Percentiles rank a stretch among this genome's conserved stretches.
Conservation (phyloP, 768 basidiomycete species). For the Lentinus tigrinus region DNA sequence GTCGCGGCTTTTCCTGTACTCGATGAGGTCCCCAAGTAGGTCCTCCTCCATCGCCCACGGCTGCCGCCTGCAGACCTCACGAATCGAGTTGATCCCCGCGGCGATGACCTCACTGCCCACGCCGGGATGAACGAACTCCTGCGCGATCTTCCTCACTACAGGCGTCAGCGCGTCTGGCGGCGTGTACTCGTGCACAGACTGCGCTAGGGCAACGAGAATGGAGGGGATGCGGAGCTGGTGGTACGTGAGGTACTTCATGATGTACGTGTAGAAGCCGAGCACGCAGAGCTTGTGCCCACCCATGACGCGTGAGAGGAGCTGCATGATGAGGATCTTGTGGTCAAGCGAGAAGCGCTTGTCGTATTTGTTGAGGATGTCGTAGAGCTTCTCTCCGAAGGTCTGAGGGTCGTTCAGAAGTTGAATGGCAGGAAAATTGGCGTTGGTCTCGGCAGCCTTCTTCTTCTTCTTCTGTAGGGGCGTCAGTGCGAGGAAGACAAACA, state of each 20-base stretch:
- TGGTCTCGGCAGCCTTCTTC: slow-evolving; percentile 25
- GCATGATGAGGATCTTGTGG: slow-evolving; percentile 97
- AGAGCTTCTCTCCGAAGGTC: slow-evolving; percentile 91
- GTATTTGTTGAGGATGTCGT: slow-evolving; percentile 75
- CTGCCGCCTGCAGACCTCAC: slow-evolving; percentile 92
- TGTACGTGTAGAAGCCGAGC: slow-evolving; percentile 93
- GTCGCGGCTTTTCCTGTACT: slow-evolving; percentile 93
- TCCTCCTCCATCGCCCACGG: slow-evolving; percentile 98
- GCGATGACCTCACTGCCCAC: slow-evolving; percentile 94
- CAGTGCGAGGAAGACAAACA: not conserved
- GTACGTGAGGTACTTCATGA: slow-evolving; percentile 89
- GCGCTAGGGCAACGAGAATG: slow-evolving; percentile 91
- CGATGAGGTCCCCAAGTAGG: slow-evolving; percentile 85
- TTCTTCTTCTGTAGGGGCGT: slow-evolving; percentile 34
- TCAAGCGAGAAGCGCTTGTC: slow-evolving; percentile 96
- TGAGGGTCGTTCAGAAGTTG: slow-evolving; percentile 95
- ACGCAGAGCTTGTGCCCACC: slow-evolving; percentile 91
- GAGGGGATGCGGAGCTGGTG: slow-evolving; percentile 90
- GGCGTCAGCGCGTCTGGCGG: slow-evolving; percentile 91
- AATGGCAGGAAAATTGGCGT: slow-evolving; percentile 85
- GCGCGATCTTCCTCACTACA: slow-evolving; percentile 86
- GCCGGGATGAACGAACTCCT: slow-evolving; percentile 97
- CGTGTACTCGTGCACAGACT: slow-evolving; percentile 92
- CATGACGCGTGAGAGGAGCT: slow-evolving; percentile 92
- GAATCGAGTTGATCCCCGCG: slow-evolving; percentile 93